Evolutionary conservation across 352 stramenopile species (phyloP), one percentile per base, ranked within the genome.

Genomic region (Pythium diclinum): DNA sequence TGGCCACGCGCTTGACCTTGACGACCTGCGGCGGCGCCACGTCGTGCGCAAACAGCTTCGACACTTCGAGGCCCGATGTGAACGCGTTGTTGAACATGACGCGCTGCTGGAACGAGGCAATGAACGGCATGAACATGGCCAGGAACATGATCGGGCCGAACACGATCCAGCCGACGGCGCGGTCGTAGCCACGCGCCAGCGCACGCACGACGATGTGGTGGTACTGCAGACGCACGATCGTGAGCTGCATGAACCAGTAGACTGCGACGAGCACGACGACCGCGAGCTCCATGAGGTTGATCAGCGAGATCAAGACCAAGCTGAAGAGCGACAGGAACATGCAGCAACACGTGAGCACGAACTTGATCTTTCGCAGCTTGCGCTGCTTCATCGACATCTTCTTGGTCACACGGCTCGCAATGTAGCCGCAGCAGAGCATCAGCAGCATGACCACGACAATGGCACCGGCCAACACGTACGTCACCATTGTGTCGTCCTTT

Each of bases 1-100:
- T 95, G 36, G 88, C 85, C 32, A 91, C 77, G 33, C 81, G 81
- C 78, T 95, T 95, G 44, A 92, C 83, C 76, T 94, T 95, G 62
- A 93, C 83, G 19, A 92, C 80, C 64, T 91, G 83, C 25, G 80
- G 72, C 21, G 84, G 83, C 2, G 84, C 84, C 60, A 91, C 87
- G 36, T 95, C 87, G 74, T 95, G 84, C 19, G 87, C 77, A 63
- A 95, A 94, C 33, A 95, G 83, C 75, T 94, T 95, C 61, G 87
- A 94, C 54, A 95, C 87, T 63, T 95, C 87, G 8, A 95, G 69
- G 33, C 87, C 87, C 13, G 87, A 92, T 53, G 85, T 95, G 69
- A 95, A 95, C 25, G 87, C 87, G 63, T 89, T 92, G 77, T 95
- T 95, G 68, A 95, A 95, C 87, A 95, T 95, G 58, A 95, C 83